A percentile compares a stretch with the other conserved stretches of the same genome.
Evolutionary conservation across 2,329 filamentous ascomycete species (phyloP).

Genomic region (Dactylellina leptospora): DNA sequence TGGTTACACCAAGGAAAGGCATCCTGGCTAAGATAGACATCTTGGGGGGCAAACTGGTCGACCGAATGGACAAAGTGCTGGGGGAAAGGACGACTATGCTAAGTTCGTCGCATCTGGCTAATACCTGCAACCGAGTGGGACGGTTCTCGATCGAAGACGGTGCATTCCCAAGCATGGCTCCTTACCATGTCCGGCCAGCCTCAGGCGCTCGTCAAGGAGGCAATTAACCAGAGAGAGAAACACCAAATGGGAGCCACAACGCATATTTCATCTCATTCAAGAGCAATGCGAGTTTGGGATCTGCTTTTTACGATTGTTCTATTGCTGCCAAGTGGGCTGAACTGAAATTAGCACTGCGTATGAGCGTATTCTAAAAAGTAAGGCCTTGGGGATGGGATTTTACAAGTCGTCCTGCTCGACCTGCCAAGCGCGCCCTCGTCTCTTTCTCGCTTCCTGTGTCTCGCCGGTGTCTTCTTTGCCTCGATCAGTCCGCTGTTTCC

Average conservation of each 20-base stretch:
- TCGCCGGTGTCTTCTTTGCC: not conserved
- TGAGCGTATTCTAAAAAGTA: conserved; percentile 2
- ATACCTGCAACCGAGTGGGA: not conserved
- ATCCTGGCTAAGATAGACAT: conserved; percentile 5
- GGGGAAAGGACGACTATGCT: not conserved
- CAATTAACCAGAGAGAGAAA: conserved; percentile 10
- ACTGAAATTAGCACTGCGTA: conserved; percentile 1
- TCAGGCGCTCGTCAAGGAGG: conserved; percentile 16
- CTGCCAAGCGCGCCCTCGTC: not conserved
- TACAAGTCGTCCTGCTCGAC: not conserved
- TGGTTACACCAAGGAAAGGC: conserved; percentile 24
- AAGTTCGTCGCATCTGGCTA: conserved; percentile 9
- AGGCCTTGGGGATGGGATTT: conserved; percentile 17
- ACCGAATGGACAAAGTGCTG: not conserved
- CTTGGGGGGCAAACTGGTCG: conserved; percentile 12
- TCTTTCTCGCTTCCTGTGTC: conserved; percentile 11
- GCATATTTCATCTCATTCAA: not conserved
- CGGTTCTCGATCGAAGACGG: conserved; percentile 45
- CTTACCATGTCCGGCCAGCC: conserved; percentile 47
- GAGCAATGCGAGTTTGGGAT: not conserved
- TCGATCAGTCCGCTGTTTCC: conserved; percentile 8
- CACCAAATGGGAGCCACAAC: conserved; percentile 4
- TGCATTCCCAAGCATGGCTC: conserved; percentile 32
- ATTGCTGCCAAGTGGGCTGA: conserved; percentile 14
- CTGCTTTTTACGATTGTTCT: not conserved